A percentile compares a stretch with the other conserved stretches of the same genome.
These are phyloP conservation scores for Botrytis pseudocinerea DNA, from an alignment of 2,329 filamentous ascomycete genomes.

Conservation along the genomic window DNA sequence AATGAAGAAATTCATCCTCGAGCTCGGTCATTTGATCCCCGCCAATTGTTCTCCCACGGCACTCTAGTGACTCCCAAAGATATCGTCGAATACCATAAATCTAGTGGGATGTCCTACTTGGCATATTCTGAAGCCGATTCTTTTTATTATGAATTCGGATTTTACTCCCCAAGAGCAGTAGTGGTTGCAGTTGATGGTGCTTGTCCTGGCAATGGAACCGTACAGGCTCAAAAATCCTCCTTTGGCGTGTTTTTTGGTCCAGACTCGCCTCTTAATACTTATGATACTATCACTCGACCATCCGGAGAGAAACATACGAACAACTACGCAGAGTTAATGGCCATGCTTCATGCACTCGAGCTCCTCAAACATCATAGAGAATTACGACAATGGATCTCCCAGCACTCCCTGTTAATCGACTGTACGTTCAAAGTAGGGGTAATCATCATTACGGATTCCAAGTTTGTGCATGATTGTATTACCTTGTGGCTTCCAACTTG, in stretches of 20 bases:
- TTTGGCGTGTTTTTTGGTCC: constrained; percentile 3
- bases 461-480: background rate
- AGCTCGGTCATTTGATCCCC: background rate
- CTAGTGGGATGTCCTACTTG: background rate
- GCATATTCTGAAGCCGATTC: background rate
- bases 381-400: background rate
- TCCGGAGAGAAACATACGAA: background rate
- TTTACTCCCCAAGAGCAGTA: background rate
- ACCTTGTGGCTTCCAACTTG: background rate
- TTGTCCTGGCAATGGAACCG: background rate
- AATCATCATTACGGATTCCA: background rate
- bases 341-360: background rate
- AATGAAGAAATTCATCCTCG: background rate
- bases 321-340: background rate
- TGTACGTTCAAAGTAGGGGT: background rate
- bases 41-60: background rate
- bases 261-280: background rate
- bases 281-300: background rate
- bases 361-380: background rate
- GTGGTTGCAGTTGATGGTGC: background rate
- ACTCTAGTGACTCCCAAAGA: background rate
- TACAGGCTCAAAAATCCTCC: background rate
- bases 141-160: too few species aligned
- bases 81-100: background rate
- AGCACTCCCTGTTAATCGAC: too few species aligned